Conservation (phyloP, 1,284 basidiomycete species). For the Boletellus sp. region DNA sequence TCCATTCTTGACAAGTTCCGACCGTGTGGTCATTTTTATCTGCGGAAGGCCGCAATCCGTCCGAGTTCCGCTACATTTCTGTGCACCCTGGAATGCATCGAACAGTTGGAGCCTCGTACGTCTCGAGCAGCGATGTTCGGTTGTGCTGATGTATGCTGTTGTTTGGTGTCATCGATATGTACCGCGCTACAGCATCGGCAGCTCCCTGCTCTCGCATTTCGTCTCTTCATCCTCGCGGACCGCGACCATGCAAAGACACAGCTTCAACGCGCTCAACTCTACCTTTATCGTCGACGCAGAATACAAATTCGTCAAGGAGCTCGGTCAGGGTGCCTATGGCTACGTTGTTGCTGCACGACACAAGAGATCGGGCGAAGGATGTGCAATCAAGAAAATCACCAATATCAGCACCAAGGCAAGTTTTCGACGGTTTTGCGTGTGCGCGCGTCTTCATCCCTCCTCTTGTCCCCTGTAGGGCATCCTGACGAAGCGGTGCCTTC, state of each 20-base stretch:
- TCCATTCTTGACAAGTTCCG: slow-evolving; percentile 9
- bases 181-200: slow-evolving; percentile 8
- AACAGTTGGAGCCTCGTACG: slow-evolving; percentile 1
- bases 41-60: too few relatives aligned
- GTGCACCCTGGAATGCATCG: slow-evolving; percentile 12
- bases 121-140: neutral
- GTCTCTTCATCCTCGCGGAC: slow-evolving; percentile 9
- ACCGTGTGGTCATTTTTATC: slow-evolving; percentile 1
- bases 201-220: neutral
- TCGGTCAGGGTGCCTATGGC: slow-evolving; percentile 92
- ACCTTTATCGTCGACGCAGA: slow-evolving; percentile 86
- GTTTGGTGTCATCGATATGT: slow-evolving; percentile 32
- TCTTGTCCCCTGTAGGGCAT: slow-evolving; percentile 60
- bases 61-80: neutral
- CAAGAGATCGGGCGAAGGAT: slow-evolving; percentile 81
- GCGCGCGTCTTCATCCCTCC: slow-evolving; percentile 2
- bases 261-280: slow-evolving; percentile 77
- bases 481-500: slow-evolving; percentile 89
- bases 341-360: slow-evolving; percentile 88
- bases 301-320: slow-evolving; percentile 92
- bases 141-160: slow-evolving; percentile 20
- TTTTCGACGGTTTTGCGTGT: neutral
- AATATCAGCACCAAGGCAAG: slow-evolving; percentile 92
- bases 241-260: slow-evolving; percentile 50
- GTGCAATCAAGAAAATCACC: slow-evolving; percentile 96